A percentile compares a stretch with the other conserved stretches of the same genome.
phyloP scores from a whole-genome alignment of 139 green algal genomes.

The Volvox reticuliferus region DNA sequence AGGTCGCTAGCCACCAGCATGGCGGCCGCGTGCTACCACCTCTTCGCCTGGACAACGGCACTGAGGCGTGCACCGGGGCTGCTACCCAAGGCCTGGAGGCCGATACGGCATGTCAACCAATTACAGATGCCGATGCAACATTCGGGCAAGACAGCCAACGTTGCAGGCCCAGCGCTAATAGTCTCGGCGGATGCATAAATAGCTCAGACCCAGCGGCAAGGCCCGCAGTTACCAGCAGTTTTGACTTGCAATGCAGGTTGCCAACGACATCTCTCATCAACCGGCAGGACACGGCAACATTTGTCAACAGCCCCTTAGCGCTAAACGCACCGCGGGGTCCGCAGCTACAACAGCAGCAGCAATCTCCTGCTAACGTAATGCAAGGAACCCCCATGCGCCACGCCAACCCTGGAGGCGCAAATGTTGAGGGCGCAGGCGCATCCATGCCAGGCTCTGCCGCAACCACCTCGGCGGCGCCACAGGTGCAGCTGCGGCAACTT shows the following conservation, averaged over 20 bases:
- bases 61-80: background rate
- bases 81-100: background rate
- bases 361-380: background rate
- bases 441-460: background rate
- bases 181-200: too few relatives aligned
- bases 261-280: too few relatives aligned
- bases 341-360: constrained; percentile 16
- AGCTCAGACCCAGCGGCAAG: too few relatives aligned
- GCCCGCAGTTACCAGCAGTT: too few relatives aligned
- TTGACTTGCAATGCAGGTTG: too few relatives aligned
- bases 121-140: too few relatives aligned
- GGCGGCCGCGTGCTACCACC: background rate
- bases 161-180: too few relatives aligned
- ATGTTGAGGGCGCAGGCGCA: too few relatives aligned
- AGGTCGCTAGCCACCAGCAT: constrained; percentile 16
- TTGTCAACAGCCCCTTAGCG: background rate
- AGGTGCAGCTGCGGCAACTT: background rate
- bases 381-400: too few relatives aligned
- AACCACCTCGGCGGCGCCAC: background rate
- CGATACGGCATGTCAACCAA: too few relatives aligned
- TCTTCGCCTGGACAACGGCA: background rate
- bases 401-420: too few relatives aligned
- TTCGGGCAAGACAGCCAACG: too few relatives aligned
- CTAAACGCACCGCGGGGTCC: background rate
- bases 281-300: background rate